These are phyloP conservation scores for Zanthoxylum bungeanum DNA, from an alignment of 345 rosid species.

Conservation along the genomic window DNA sequence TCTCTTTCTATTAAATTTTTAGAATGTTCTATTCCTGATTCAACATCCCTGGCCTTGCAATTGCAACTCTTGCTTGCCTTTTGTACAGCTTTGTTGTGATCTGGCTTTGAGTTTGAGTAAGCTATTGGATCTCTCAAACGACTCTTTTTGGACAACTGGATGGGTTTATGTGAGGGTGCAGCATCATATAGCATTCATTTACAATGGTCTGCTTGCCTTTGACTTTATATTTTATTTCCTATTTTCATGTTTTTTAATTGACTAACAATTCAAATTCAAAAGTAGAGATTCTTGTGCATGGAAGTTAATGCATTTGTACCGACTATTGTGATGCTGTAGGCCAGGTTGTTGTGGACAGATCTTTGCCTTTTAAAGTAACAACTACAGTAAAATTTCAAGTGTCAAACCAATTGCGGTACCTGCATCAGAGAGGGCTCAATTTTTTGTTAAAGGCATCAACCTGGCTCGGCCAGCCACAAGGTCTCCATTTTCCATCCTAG, in stretches of 20 bases:
- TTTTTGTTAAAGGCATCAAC: constrained; percentile 79
- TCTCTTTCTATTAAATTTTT: not conserved
- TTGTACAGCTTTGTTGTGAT: constrained; percentile 63
- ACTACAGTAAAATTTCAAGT: constrained; percentile 55
- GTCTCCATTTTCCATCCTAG: constrained; percentile 30
- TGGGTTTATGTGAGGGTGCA: constrained; percentile 78
- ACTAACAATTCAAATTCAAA: constrained; percentile 3
- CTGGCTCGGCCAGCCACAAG: constrained; percentile 64
- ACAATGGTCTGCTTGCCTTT: constrained; percentile 55
- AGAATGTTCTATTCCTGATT: constrained; percentile 8
- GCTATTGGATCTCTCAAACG: constrained; percentile 73
- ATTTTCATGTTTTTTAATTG: not conserved
- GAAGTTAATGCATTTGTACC: constrained; percentile 18
- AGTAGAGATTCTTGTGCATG: not conserved
- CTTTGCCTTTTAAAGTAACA: constrained; percentile 56
- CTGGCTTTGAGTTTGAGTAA: constrained; percentile 73
- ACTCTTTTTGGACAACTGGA: constrained; percentile 83
- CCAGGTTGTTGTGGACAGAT: constrained; percentile 70
- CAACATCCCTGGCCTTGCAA: constrained; percentile 16
- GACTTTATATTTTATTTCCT: not conserved
- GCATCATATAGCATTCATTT: constrained; percentile 77
- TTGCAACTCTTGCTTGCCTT: constrained; percentile 16
- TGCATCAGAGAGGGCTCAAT: constrained; percentile 53
- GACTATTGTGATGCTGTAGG: constrained; percentile 48
- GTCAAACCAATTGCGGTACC: constrained; percentile 79